Base-by-base conservation (phyloP, 2,329 filamentous ascomycete genomes). In the Cordyceps fumosorosea region DNA sequence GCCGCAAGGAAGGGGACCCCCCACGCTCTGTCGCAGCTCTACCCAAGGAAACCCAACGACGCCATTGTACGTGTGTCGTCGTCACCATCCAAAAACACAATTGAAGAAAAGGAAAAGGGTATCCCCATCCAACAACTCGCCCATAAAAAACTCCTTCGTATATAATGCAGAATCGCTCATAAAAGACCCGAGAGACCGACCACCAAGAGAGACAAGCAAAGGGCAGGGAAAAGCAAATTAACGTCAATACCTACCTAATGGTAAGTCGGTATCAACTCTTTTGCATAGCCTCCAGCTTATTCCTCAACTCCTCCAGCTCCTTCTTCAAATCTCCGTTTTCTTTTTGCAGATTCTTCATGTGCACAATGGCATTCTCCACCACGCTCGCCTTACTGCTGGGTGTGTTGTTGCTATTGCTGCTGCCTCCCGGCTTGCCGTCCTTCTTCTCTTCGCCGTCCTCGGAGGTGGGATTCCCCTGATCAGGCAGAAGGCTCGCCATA, bases 301-400 rank as follows among this genome's bases (percentile, higher is more conserved):
- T 67, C 63, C 69, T 76, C 29, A 76, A 62, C 34, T 63, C 58
- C 54, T 69, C 70, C 56, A 90, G 69, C 71, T 84, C 86, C 67
- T 81, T 83, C 71, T 90, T 89, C 18, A 89, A 84, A 62, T 82
- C 81, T 26, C 82, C 82, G 16, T 92, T 84, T 71, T 96, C 89
- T 68, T 84, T 79, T 74, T 96, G 87, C 64, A 99, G 76, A 64
- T 87, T 83, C 75, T 91, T 93, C 77, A 99, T 97, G 72, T 98
- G 97, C 62, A 93, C 88, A 69, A 98, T 98, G 1, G 95, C 95
- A 76, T 90, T 88, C 75, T 99, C 95, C n/a, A 99, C 95, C 0
- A 96, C 97, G 67, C 90, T 96, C 1, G 95, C 95, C 74, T 98
- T 99, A 76, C 92, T 97, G 69, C 88, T 92, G 37, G 89, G 86